Base-by-base conservation (phyloP, 306 rosid species). In the Carpinus fangiana region DNA sequence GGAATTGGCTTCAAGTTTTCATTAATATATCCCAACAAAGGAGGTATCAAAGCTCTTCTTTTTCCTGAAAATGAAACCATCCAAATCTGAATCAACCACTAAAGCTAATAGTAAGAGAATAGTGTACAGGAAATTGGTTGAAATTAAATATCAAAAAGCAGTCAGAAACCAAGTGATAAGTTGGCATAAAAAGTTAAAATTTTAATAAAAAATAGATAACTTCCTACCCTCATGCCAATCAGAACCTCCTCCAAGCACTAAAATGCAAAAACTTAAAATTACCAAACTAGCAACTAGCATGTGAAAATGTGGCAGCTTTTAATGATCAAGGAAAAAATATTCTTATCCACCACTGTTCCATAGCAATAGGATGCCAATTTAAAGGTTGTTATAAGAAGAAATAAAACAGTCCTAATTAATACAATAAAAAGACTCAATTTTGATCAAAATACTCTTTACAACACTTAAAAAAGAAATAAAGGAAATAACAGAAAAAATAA, bases 21-120 rank as follows among this genome's bases (percentile, higher is more conserved):
- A 26, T 88, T 90, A 73, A 88, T 80, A 80, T 95, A 95, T 78
- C 98, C 98, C 62, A 78, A 82, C 0, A 91, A 88, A 70, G 98
- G 97, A 72, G 97, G 98, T 73, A 95, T 88, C 89, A 92, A 71
- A 20, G 98, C 97, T 81, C 98, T 92, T 81, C 98, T 81, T 78
- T 95, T 95, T 75, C 97, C 97, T 92, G 78, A 9, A 72, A 76
- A 66, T 68, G 55, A 81, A 65, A 55, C 38, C 73, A 67, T 18
- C 23, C 2, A 13, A 72, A 41, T 41, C 45, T 7, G 1, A 41
- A 23, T 23, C 26, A 23, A 41, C 45, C 45, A 41, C 45, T 41
- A 41, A 38, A 41, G 5, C 45, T 6, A 41, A 41, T 9, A 59
- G 26, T 59, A 59, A 59, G 65, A 8, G 17, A 59, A 59, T 23